Base-by-base conservation (phyloP, 2,329 filamentous ascomycete genomes). In the Rhinocladiella similis region DNA sequence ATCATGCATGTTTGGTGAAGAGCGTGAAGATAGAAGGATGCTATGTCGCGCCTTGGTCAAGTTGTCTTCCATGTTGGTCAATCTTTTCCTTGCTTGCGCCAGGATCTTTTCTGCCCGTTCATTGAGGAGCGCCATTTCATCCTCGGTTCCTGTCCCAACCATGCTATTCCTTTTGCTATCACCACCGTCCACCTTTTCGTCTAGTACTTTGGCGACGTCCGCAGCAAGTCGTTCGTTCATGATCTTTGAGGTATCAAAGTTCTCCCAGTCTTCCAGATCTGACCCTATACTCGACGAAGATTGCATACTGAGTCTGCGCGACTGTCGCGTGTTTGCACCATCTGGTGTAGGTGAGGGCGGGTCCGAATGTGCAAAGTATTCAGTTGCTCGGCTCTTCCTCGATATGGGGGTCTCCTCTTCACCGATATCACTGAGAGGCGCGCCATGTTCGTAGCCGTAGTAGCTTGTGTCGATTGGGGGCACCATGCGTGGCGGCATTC, bases 1-100 rank as follows among this genome's bases (percentile, higher is more conserved):
- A 50, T 72, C 73, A 45, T 70, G 57, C 9, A 77, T 75, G 10
- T 77, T 74, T 51, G 76, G 75, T 48, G 77, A 75, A 20, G 81
- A 79, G 5, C 73, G 67, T 7, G 81, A 78, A 5, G 76, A 76
- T 33, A 77, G 74, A 45, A 83, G 78, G 20, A 90, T 77, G 9
- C 87, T 87, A 61, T 83, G 85, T 65, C 90, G 84, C 27, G 91
- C 92, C 59, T 90, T 87, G 55, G 82, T 87, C 18, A 97, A 78
- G 65, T 97, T 97, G 36, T 88, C 91, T 73, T 97, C 93, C 91
- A 97, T 96, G 29, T 90, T 89, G 69, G 90, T 94, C 59, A 97
- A 79, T 65, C 91, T 83, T 70, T 86, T 87, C 76, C 97, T 97
- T 29, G 93, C 93, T 73, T 96, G 96, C 54, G 91, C 90, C 53